A percentile compares a stretch with the other conserved stretches of the same genome.
These are phyloP conservation scores for Phytomonas francai DNA, from an alignment of 208 protist genomes.

Conservation along the genomic window DNA sequence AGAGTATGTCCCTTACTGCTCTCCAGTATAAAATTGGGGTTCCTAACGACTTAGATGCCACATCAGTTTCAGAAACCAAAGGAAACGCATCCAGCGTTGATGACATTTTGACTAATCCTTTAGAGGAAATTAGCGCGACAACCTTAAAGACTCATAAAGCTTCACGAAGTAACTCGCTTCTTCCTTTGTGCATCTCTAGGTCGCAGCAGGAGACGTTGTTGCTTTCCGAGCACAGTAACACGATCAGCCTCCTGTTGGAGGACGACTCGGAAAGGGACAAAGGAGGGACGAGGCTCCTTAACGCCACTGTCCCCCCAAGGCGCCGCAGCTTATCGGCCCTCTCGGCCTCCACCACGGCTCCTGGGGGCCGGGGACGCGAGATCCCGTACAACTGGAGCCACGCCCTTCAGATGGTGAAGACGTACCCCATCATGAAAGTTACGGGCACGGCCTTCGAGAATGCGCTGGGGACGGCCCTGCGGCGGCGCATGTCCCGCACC, in stretches of 20 bases:
- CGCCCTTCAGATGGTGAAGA: conserved; percentile 50
- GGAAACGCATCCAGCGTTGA: not conserved
- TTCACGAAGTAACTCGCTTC: conserved; percentile 14
- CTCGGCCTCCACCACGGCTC: conserved; percentile 3
- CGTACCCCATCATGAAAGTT: conserved; percentile 72
- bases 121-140: not conserved
- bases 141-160: not conserved
- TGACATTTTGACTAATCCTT: not conserved
- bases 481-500: conserved; percentile 11
- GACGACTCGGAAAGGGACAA: not conserved
- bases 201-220: conserved; percentile 22
- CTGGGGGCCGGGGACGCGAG: not conserved
- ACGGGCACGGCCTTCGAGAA: conserved; percentile 71
- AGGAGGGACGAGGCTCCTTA: not conserved
- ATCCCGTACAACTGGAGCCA: conserved; percentile 22
- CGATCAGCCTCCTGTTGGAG: not conserved
- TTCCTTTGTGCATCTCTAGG: conserved; percentile 45
- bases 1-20: not conserved
- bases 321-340: not conserved
- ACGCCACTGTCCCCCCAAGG: conserved; percentile 3
- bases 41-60: not conserved
- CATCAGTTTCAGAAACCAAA: not conserved
- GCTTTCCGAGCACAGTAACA: not conserved
- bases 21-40: not conserved
- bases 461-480: conserved; percentile 23